Conservation (phyloP, 2,329 filamentous ascomycete species). For the Lizonia empirigonia region DNA sequence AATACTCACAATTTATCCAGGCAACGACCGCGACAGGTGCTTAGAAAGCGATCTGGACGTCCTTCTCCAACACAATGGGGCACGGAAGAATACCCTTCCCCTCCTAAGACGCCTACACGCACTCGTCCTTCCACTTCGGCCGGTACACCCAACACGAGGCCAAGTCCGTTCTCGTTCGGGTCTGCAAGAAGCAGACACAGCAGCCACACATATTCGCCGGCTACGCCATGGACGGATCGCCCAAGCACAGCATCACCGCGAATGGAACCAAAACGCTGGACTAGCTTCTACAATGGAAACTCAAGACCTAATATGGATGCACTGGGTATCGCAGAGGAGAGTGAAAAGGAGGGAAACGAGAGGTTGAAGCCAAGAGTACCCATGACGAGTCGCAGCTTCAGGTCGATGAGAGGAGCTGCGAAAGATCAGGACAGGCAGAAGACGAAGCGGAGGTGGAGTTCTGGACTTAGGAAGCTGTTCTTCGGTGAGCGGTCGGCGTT, state of each 20-base stretch:
- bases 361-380: not conserved
- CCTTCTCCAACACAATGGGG: conserved; percentile 10
- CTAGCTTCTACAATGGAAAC: conserved; percentile 8
- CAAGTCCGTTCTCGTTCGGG: conserved; percentile 16
- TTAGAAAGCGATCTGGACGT: conserved; percentile 21
- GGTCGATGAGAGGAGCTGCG: conserved; percentile 10
- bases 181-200: conserved; percentile 17
- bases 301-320: conserved; percentile 5
- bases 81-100: conserved; percentile 8
- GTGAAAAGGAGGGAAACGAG: not conserved
- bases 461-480: conserved; percentile 30
- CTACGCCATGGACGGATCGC: conserved; percentile 9
- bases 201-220: conserved; percentile 16
- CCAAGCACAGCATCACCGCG: conserved; percentile 12
- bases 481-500: conserved; percentile 1
- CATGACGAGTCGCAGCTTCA: conserved; percentile 14
- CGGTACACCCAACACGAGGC: conserved; percentile 6
- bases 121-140: conserved; percentile 17
- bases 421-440: conserved; percentile 17
- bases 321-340: conserved; percentile 8
- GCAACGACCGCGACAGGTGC: conserved; percentile 24
- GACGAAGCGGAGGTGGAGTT: conserved; percentile 30
- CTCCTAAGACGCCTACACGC: conserved; percentile 15
- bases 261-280: conserved; percentile 12
- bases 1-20: not conserved